Evolutionary conservation across 139 green algal species (phyloP).

Genomic region (Chlamydomonas urium): DNA sequence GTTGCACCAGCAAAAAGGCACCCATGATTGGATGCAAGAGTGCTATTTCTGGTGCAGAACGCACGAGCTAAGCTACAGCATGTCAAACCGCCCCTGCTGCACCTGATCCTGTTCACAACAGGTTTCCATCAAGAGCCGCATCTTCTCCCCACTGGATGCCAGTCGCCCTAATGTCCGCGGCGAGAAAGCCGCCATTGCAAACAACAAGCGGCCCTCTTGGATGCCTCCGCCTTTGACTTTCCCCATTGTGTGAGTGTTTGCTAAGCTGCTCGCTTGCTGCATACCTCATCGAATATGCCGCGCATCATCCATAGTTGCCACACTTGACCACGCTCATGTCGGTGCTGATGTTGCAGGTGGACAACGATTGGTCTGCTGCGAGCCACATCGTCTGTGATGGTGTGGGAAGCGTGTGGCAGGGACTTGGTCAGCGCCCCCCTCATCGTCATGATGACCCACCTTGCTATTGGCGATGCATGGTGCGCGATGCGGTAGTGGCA

Average conservation of each 20-base stretch:
- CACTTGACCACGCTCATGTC: neutral
- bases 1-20: too few species aligned
- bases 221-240: constrained; percentile 21
- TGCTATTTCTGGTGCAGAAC: too few species aligned
- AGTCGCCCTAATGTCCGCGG: constrained; percentile 8
- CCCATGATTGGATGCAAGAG: too few species aligned
- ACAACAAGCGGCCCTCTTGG: constrained; percentile 14
- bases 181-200: constrained; percentile 11
- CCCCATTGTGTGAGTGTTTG: constrained; percentile 12
- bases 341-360: constrained; percentile 13
- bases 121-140: constrained; percentile 18
- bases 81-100: too few species aligned
- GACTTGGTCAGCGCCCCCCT: constrained; percentile 2
- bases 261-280: too few species aligned
- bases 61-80: too few species aligned
- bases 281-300: too few species aligned
- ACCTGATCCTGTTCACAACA: too few species aligned
- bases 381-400: constrained; percentile 16
- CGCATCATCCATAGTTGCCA: constrained; percentile 5
- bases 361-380: constrained; percentile 19
- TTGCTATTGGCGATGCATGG: constrained; percentile 18
- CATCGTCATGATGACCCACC: constrained; percentile 16
- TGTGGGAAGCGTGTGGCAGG: constrained; percentile 19
- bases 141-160: constrained; percentile 20
- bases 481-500: neutral